Conservation (phyloP, 768 basidiomycete species). For the Nevesoporus exiguus region DNA sequence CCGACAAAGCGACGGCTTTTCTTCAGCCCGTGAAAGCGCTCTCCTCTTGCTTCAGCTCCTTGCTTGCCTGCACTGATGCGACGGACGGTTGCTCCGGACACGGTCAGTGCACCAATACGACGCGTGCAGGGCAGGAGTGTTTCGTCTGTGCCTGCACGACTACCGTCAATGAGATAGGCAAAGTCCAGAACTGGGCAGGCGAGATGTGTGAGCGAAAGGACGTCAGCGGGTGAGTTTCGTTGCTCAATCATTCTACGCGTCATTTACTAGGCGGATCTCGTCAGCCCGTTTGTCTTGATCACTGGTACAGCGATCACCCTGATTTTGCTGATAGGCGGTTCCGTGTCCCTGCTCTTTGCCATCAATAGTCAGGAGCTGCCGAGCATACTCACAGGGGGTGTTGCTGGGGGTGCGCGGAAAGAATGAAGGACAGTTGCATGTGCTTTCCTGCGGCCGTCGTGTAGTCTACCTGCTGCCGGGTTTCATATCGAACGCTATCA, state of each 20-base stretch:
- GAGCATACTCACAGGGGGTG: slow-evolving; percentile 67
- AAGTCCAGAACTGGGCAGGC: slow-evolving; percentile 71
- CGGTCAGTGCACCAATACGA: slow-evolving; percentile 61
- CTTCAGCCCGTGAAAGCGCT: slow-evolving; percentile 55
- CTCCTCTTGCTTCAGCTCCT: slow-evolving; percentile 59
- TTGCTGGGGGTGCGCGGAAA: slow-evolving; percentile 46
- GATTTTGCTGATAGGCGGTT: slow-evolving; percentile 62
- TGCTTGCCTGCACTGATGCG: slow-evolving; percentile 53
- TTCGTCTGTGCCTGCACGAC: slow-evolving; percentile 45
- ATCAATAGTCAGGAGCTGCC: slow-evolving; percentile 65
- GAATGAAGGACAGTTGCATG: slow-evolving; percentile 35
- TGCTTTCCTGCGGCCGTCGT: not conserved
- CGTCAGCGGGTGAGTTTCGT: slow-evolving; percentile 66
- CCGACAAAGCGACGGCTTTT: slow-evolving; percentile 35
- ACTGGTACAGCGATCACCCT: slow-evolving; percentile 64
- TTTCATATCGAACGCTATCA: too few species aligned
- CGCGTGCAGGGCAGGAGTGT: slow-evolving; percentile 54
- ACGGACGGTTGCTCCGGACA: slow-evolving; percentile 69
- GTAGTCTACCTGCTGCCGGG: too few species aligned
- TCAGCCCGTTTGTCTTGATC: slow-evolving; percentile 72
- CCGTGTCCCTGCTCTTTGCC: slow-evolving; percentile 60
- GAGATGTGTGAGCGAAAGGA: slow-evolving; percentile 75
- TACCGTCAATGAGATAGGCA: slow-evolving; percentile 50
- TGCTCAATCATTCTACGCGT: not conserved
- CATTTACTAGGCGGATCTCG: not conserved